phyloP scores from a whole-genome alignment of 2,329 filamentous ascomycete genomes.

The Botrytis porri region DNA sequence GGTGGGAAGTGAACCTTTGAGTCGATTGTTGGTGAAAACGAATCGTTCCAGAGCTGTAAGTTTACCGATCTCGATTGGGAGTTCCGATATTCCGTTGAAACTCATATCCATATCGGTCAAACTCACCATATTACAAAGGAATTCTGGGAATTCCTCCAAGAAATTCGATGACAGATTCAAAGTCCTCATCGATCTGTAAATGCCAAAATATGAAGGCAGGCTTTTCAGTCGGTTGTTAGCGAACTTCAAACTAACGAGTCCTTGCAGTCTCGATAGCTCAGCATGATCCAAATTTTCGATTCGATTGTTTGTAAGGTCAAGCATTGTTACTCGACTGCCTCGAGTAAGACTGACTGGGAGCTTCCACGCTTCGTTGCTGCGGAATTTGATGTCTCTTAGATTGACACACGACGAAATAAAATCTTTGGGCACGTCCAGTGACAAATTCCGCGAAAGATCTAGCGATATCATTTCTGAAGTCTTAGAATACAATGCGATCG shows the following conservation, averaged over 20 bases:
- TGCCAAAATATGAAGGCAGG: conserved; percentile 77
- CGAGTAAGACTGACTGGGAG: conserved; percentile 80
- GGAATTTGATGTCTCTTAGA: conserved; percentile 91
- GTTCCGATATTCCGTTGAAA: conserved; percentile 81
- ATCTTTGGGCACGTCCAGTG: conserved; percentile 88
- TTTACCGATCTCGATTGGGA: conserved; percentile 76
- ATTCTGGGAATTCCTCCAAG: conserved; percentile 77
- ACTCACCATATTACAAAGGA: conserved; percentile 76
- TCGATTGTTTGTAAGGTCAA: conserved; percentile 94
- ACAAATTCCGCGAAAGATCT: conserved; percentile 89
- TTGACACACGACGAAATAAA: conserved; percentile 93
- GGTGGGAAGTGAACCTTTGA: conserved; percentile 71
- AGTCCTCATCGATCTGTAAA: conserved; percentile 74
- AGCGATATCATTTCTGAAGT: conserved; percentile 90
- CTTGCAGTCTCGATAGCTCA: conserved; percentile 70
- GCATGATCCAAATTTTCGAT: conserved; percentile 84
- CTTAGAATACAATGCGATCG: conserved; percentile 88
- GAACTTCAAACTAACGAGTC: conserved; percentile 83
- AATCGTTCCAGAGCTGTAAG: conserved; percentile 80
- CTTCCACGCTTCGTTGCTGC: conserved; percentile 86
- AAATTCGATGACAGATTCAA: conserved; percentile 94
- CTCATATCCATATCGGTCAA: conserved; percentile 93
- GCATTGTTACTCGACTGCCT: conserved; percentile 76
- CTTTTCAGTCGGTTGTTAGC: conserved; percentile 86
- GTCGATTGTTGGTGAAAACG: conserved; percentile 91